These are phyloP conservation scores for Suillus luteus DNA, from an alignment of 768 basidiomycete species.

Conservation along the genomic window DNA sequence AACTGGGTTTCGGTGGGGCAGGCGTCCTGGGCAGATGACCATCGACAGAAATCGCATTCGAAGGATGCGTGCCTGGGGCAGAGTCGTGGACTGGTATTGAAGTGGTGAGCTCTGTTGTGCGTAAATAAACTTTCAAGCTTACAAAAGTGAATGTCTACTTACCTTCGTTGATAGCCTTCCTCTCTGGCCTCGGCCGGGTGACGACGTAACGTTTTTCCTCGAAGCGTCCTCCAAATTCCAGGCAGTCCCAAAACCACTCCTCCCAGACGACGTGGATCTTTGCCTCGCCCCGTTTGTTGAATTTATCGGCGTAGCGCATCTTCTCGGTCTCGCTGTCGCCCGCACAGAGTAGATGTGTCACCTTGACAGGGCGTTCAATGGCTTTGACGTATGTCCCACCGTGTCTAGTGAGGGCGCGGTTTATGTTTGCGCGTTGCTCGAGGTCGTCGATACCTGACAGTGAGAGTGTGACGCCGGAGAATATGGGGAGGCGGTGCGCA, in stretches of 20 bases:
- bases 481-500: conserved; percentile 68
- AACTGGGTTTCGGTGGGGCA: conserved; percentile 21
- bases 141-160: conserved; percentile 10
- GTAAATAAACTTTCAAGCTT: neutral
- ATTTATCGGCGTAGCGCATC: conserved; percentile 77
- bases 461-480: conserved; percentile 68
- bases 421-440: conserved; percentile 60
- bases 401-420: conserved; percentile 54
- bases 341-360: conserved; percentile 85
- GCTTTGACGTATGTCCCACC: conserved; percentile 75
- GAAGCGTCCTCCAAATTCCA: conserved; percentile 72
- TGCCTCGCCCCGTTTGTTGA: conserved; percentile 68
- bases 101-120: neutral
- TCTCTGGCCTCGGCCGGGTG: conserved; percentile 59
- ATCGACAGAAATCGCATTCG: conserved; percentile 17
- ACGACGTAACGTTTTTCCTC: conserved; percentile 64
- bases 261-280: conserved; percentile 86
- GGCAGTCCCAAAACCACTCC: conserved; percentile 95
- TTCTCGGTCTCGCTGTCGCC: conserved; percentile 70
- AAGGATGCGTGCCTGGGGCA: conserved; percentile 17
- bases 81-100: conserved; percentile 20
- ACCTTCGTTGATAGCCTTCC: conserved; percentile 38
- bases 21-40: conserved; percentile 23
- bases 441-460: conserved; percentile 76
- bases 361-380: conserved; percentile 73